These are phyloP conservation scores for Solanum chacoense DNA, from an alignment of 305 asterid species.

Conservation along the genomic window DNA sequence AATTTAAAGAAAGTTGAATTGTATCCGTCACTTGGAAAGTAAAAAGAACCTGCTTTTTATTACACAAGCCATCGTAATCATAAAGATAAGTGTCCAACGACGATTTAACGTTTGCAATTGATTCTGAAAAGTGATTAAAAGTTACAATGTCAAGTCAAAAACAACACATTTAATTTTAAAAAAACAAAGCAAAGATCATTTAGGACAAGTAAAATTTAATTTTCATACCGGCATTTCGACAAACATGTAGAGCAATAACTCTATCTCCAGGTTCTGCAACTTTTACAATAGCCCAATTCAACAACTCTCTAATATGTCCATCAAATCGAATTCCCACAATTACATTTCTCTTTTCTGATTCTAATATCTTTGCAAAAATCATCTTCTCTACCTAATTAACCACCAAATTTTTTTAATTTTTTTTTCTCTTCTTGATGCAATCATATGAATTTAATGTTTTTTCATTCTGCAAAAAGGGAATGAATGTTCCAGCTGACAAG, in stretches of 20 bases:
- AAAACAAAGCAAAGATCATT: background rate
- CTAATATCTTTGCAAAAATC: constrained; percentile 31
- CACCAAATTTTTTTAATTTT: background rate
- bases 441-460: background rate
- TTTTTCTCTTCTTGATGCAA: background rate
- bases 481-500: background rate
- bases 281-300: constrained; percentile 38
- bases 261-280: constrained; percentile 35
- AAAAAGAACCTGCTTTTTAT: constrained; percentile 47
- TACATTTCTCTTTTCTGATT: constrained; percentile 15
- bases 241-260: constrained; percentile 34
- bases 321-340: constrained; percentile 36
- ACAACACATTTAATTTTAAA: background rate
- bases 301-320: constrained; percentile 23
- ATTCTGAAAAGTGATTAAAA: constrained; percentile 32
- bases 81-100: constrained; percentile 50
- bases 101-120: constrained; percentile 30
- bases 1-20: background rate
- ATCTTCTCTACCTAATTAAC: constrained; percentile 17
- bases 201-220: background rate
- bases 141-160: background rate
- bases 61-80: constrained; percentile 59
- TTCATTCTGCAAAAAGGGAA: background rate
- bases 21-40: background rate
- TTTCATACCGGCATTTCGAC: constrained; percentile 26